Percentiles rank a stretch among this genome's conserved stretches.
Conservation (phyloP, 495 filamentous ascomycete species). For the Penicillium argentinense region DNA sequence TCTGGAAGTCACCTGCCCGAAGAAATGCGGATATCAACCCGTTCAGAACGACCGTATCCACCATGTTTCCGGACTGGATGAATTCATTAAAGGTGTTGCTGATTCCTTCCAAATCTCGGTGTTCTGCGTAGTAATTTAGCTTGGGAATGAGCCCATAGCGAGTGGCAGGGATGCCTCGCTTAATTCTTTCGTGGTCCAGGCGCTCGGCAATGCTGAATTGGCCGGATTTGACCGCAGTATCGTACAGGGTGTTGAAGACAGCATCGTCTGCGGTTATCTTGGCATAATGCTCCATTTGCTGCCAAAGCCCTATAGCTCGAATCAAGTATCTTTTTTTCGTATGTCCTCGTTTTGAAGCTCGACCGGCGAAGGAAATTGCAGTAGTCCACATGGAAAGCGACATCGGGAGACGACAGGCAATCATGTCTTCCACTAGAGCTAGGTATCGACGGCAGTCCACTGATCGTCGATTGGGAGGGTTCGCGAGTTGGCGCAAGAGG, state of each 20-base stretch:
- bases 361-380: slow-evolving; percentile 75
- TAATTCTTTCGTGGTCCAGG: slow-evolving; percentile 76
- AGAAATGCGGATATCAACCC: slow-evolving; percentile 78
- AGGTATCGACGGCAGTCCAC: slow-evolving; percentile 69
- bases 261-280: slow-evolving; percentile 62
- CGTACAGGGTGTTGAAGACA: slow-evolving; percentile 91
- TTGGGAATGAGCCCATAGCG: slow-evolving; percentile 74
- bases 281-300: slow-evolving; percentile 78
- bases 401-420: slow-evolving; percentile 62
- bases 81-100: slow-evolving; percentile 71
- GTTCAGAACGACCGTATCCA: slow-evolving; percentile 86
- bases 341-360: slow-evolving; percentile 54
- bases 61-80: slow-evolving; percentile 76
- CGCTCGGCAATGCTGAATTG: slow-evolving; percentile 82
- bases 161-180: slow-evolving; percentile 61
- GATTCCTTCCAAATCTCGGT: slow-evolving; percentile 65
- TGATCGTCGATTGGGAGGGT: slow-evolving; percentile 38
- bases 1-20: slow-evolving; percentile 63
- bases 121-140: slow-evolving; percentile 80
- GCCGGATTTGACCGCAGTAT: slow-evolving; percentile 78
- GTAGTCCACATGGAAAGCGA: slow-evolving; percentile 72
- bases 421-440: slow-evolving; percentile 79
- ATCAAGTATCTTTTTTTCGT: slow-evolving; percentile 65
- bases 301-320: slow-evolving; percentile 77
- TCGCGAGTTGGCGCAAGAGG: slow-evolving; percentile 68